Base-by-base conservation (phyloP, 495 filamentous ascomycete species). In the Xylaria venustula region DNA sequence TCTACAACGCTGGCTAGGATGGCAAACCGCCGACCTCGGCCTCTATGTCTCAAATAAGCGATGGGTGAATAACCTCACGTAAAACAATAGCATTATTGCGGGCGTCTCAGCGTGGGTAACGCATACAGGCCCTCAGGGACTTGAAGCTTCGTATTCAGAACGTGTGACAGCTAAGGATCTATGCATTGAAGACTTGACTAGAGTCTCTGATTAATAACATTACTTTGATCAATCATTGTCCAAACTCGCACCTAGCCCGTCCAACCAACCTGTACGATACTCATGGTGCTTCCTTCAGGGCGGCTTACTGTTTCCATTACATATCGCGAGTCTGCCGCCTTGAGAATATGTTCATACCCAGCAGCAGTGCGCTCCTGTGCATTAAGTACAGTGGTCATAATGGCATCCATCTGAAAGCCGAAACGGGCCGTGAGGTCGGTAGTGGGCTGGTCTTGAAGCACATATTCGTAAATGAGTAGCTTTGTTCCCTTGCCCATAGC, bases 401-500 rank as follows among this genome's bases (percentile, higher is more conserved):
- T 54, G 32, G 50, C 26, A 40, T 37, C 50, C 50, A 54, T 54
- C 50, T 54, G 50, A 37, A 54, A 54, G 30, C 50, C 50, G 9
- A 54, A 54, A 26, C 50, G 50, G 14, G 28, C 50, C 30, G 50
- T 40, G 50, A 54, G 50, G 23, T 54, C 50, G 28, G 50, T 54
- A 26, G 40, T 30, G 14, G 50, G 50, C 28, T 15, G 12, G 50
- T 54, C 50, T 15, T 54, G 1, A 22, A 54, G 50, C 50, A 54
- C 50, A 17, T 54, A 40, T 20, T 56, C 53, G 37, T 56, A 45
- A 19, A 56, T 56, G 37, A 56, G 34, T 4, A 56, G 7, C 20
- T 56, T 56, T 1, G 53, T 45, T 2, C 53, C 53, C 20, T 42
- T 42, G 20, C 40, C 17, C 53, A 56, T 42, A 23, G 72, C 76